Evolutionary conservation across 371 early-diverging fungal species (phyloP).

Genomic region (Parasitella parasitica): DNA sequence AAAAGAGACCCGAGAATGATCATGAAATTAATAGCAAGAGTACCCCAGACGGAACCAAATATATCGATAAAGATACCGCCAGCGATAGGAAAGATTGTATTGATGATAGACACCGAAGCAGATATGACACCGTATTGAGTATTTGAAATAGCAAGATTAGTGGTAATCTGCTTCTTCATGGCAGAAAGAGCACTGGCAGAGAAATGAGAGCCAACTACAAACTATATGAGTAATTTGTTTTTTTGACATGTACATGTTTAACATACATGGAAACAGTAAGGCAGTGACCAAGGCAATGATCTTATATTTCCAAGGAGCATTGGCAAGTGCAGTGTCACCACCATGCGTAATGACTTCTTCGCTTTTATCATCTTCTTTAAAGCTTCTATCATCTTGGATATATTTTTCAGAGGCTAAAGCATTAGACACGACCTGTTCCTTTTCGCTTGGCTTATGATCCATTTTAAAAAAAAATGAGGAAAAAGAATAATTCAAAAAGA

Average conservation of each 20-base stretch:
- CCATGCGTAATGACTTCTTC: constrained; percentile 9
- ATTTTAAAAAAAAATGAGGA: background rate
- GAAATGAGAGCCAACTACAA: constrained; percentile 40
- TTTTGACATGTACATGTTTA: background rate
- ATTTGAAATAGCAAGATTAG: constrained; percentile 44
- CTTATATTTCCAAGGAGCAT: constrained; percentile 40
- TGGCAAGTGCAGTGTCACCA: constrained; percentile 30
- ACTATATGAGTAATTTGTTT: too few relatives aligned
- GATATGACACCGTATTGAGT: constrained; percentile 56
- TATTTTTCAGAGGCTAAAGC: constrained; percentile 6
- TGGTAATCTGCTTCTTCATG: constrained; percentile 30
- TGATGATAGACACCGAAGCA: constrained; percentile 51
- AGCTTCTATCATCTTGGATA: background rate
- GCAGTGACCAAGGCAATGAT: constrained; percentile 31
- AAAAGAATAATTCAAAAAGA: background rate
- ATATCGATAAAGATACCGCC: constrained; percentile 52
- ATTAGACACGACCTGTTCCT: background rate
- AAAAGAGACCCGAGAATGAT: constrained; percentile 48
- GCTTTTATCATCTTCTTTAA: constrained; percentile 3
- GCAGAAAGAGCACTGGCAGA: constrained; percentile 40
- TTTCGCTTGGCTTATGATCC: constrained; percentile 9
- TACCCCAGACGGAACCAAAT: constrained; percentile 55
- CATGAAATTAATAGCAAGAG: constrained; percentile 39
- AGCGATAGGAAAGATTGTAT: constrained; percentile 53
- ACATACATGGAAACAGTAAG: constrained; percentile 28